phyloP scores from a whole-genome alignment of 1,284 basidiomycete species.

The Coriolopsis trogii region DNA sequence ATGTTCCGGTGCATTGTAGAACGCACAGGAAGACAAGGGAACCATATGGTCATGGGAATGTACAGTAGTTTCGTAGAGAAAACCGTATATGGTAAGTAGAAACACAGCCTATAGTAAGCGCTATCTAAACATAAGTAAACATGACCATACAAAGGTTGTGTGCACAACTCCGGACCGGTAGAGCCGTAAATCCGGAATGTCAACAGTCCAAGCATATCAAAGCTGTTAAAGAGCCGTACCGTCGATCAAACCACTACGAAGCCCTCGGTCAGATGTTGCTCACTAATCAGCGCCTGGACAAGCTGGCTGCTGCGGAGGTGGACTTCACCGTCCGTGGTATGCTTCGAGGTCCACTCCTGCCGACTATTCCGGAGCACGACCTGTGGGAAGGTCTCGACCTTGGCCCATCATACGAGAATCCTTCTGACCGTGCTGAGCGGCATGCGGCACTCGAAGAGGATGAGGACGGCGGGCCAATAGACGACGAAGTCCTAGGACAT shows the following conservation, averaged over 20 bases:
- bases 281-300: constrained; percentile 13
- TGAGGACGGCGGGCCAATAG: neutral
- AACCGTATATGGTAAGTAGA: too few species aligned
- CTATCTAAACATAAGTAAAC: too few species aligned
- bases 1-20: too few species aligned
- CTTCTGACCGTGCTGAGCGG: neutral
- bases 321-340: constrained; percentile 8
- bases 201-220: constrained; percentile 23
- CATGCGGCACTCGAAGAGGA: neutral
- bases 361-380: neutral
- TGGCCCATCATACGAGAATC: too few species aligned
- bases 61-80: too few species aligned
- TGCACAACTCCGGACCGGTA: too few species aligned
- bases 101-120: too few species aligned
- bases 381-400: too few species aligned
- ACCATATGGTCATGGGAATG: too few species aligned
- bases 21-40: too few species aligned
- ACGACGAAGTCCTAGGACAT: neutral
- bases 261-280: constrained; percentile 19
- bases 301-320: constrained; percentile 3
- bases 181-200: too few species aligned
- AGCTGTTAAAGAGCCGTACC: constrained; percentile 25
- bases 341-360: constrained; percentile 4
- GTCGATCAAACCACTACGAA: constrained; percentile 12
- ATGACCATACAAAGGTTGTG: too few species aligned